Conservation (phyloP, 2,329 filamentous ascomycete species). For the Proliferodiscus dingleyae region DNA sequence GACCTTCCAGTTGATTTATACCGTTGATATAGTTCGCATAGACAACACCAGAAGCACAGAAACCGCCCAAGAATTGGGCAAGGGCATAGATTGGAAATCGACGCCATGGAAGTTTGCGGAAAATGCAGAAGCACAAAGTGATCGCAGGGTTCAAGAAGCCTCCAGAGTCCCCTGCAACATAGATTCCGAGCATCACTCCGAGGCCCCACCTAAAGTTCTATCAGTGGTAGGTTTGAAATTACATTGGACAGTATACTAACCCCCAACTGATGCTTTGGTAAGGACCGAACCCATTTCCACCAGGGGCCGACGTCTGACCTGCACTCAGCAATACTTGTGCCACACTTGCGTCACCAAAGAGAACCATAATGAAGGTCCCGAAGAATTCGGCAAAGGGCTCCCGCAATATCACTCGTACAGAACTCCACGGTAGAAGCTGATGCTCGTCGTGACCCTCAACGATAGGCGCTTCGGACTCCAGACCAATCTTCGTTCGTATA, state of each 20-base stretch:
- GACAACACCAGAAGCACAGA: slow-evolving; percentile 54
- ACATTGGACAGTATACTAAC: slow-evolving; percentile 10
- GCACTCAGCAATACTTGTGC: slow-evolving; percentile 61
- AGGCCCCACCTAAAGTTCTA: slow-evolving; percentile 39
- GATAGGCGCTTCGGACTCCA: slow-evolving; percentile 19
- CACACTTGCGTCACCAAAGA: slow-evolving; percentile 68
- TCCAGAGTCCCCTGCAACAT: slow-evolving; percentile 59
- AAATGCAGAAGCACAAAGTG: slow-evolving; percentile 64
- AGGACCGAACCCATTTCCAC: slow-evolving; percentile 21
- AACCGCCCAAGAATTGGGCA: slow-evolving; percentile 63
- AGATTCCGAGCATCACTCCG: slow-evolving; percentile 65
- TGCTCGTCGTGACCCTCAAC: slow-evolving; percentile 21
- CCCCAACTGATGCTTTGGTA: slow-evolving; percentile 28
- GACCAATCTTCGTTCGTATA: slow-evolving; percentile 17
- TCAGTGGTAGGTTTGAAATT: background rate
- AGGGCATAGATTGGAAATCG: slow-evolving; percentile 64
- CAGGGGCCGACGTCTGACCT: slow-evolving; percentile 17
- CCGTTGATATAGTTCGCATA: slow-evolving; percentile 61
- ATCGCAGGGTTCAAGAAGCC: slow-evolving; percentile 69
- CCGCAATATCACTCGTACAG: slow-evolving; percentile 44
- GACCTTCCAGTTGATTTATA: slow-evolving; percentile 60
- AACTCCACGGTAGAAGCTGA: slow-evolving; percentile 45
- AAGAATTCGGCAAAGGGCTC: slow-evolving; percentile 65
- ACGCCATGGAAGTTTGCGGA: slow-evolving; percentile 62
- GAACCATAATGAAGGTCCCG: slow-evolving; percentile 61